Conservation (phyloP, 768 basidiomycete genomes). For the Strobilomyces dryophilus region DNA sequence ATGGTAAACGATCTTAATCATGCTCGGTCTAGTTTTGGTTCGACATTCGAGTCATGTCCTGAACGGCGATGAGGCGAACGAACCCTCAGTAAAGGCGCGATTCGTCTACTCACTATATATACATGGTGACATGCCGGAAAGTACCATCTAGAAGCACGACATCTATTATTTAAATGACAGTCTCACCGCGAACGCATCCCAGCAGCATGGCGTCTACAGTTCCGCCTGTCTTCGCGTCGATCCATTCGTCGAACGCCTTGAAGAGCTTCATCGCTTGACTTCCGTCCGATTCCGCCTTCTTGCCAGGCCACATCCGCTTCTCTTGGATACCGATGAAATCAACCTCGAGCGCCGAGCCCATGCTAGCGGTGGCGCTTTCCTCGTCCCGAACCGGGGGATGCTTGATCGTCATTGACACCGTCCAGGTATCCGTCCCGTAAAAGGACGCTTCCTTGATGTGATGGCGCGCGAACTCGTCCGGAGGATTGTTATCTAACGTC, state of each 20-base stretch:
- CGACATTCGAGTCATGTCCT: too few species aligned
- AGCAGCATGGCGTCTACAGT: conserved; percentile 65
- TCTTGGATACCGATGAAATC: conserved; percentile 83
- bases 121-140: neutral
- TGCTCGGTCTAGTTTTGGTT: too few species aligned
- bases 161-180: conserved; percentile 31
- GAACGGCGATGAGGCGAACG: too few species aligned
- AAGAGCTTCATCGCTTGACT: conserved; percentile 69
- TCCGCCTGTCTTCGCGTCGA: conserved; percentile 58
- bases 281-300: conserved; percentile 44
- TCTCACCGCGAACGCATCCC: conserved; percentile 67
- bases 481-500: conserved; percentile 78
- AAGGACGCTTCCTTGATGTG: conserved; percentile 91
- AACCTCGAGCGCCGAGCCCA: conserved; percentile 39
- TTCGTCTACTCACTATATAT: neutral
- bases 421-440: conserved; percentile 71
- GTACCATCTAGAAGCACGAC: neutral
- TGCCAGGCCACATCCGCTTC: conserved; percentile 82
- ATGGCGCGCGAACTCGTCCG: conserved; percentile 70
- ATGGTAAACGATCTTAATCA: too few species aligned
- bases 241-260: conserved; percentile 68
- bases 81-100: neutral
- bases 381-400: conserved; percentile 28
- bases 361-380: neutral
- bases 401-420: conserved; percentile 67